Evolutionary conservation across 2,329 filamentous ascomycete genomes (phyloP).

Genomic region (Fusarium sacchari): DNA sequence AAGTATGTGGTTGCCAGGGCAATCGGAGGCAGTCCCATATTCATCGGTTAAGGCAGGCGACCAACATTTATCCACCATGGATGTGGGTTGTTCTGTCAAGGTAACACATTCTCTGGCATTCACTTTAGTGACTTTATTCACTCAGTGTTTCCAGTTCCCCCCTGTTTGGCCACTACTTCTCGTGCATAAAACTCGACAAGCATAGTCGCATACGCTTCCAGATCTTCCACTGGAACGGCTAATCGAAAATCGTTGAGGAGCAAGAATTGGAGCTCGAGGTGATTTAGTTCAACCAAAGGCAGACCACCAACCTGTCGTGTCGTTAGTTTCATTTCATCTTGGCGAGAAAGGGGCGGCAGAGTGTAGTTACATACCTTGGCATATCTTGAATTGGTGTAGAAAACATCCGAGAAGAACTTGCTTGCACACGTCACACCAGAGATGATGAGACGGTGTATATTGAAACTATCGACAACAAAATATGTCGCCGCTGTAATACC

Average conservation of each 20-base stretch:
- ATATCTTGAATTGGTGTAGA: conserved; percentile 99
- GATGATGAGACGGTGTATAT: conserved; percentile 96
- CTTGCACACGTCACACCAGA: conserved; percentile 97
- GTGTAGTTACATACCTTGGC: conserved; percentile 78
- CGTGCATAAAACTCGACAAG: conserved; percentile 96
- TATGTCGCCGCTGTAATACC: conserved; percentile 58
- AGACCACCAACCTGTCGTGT: conserved; percentile 85
- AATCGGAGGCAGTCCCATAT: background rate
- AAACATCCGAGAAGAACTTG: conserved; percentile 99
- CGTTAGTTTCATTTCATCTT: conserved; percentile 21
- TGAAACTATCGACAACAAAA: conserved; percentile 98
- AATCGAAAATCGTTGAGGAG: conserved; percentile 96
- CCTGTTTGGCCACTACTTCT: conserved; percentile 72
- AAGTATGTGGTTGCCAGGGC: background rate
- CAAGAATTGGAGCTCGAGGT: conserved; percentile 94
- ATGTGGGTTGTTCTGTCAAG: conserved; percentile 2
- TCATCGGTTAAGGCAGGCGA: background rate
- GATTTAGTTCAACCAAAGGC: conserved; percentile 91
- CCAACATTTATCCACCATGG: background rate
- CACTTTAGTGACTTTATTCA: conserved; percentile 22
- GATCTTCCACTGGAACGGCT: conserved; percentile 90
- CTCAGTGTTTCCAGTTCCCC: conserved; percentile 26
- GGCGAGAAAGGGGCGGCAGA: background rate
- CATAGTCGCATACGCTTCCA: conserved; percentile 98
- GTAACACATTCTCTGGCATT: background rate